Evolutionary conservation across 1,284 basidiomycete species (phyloP), one percentile per base, ranked within the genome.

Genomic region (Ganoderma sinense): DNA sequence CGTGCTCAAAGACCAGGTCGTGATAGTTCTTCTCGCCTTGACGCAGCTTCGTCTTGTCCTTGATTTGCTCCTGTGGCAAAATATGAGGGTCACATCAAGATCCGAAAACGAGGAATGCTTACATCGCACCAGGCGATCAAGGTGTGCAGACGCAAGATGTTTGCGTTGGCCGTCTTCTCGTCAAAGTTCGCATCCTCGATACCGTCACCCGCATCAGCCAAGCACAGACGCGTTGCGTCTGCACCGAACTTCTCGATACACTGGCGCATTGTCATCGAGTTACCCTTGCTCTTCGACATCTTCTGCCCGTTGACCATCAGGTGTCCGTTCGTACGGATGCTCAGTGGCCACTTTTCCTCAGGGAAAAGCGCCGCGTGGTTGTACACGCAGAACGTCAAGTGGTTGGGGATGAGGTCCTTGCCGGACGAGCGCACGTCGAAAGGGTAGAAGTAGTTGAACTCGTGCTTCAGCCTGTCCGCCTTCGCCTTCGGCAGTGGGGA

Each of bases 171-270:
- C 14, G 94, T 96, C 85, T 97, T 96, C 87, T 99, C 98, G 81
- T 99, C 98, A 77, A 99, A 99, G 86, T 99, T 99, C 66, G 93
- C 95, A 82, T 99, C 97, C 81, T 98, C 97, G 77, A 99, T 91
- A 69, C 97, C 96, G 80, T 99, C 98, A 41, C 98, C 98, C 33
- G 97, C 97, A 84, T 99, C 97, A 45, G 98, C 98, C 78, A 99
- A 88, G 48, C 91, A 90, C 83, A 99, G 84, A 72, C 98, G 89
- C 77, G 95, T 97, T 43, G 97, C 96, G 80, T 97, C 96, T 31
- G 96, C 94, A 66, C 96, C 96, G 78, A 97, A 97, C 84, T 97
- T 96, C 78, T 89, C 85, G 65, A 96, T 87, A 11, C 90, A 86
- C 78, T 97, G 91, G 63, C 89, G 84, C 77, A 97, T 82, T 0